Base-by-base conservation (phyloP, 2,329 filamentous ascomycete genomes). In the Talaromyces atroroseus region DNA sequence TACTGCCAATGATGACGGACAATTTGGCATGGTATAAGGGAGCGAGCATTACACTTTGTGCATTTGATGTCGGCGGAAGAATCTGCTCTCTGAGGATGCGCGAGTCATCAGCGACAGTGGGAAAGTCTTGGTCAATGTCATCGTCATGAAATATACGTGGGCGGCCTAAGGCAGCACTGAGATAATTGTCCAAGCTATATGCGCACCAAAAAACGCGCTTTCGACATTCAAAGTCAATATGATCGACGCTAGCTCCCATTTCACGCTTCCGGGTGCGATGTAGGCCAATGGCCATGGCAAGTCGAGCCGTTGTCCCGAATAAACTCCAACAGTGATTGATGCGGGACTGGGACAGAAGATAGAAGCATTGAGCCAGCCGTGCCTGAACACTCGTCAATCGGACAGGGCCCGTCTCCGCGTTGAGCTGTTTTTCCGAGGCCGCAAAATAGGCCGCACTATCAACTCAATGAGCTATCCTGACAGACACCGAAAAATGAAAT, bases 131-230 rank as follows among this genome's bases (percentile, higher is more conserved):
- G 54, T 84, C 81, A 36, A 84, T 80, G 44, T 84, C 80, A 8
- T 83, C 79, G 49, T 85, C 82, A 26, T 82, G 81, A 36, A 82
- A 82, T 16, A 80, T 77, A 8, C 79, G 64, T 0, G 82, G 82
- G 5, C 82, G 72, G 0, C 82, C 82, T 10, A 83, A 75, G 0
- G 82, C 77, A 10, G 82, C 79, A 8, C 80, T 78, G 0, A 85
- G 68, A 47, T 84, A 84, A 34, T 78, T 81, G 62, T 85, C 81
- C 0, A 84, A 68, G 0, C 76, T 78, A 60, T 84, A 84, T 0
- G 80, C 76, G 0, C 75, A 75, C 82, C 82, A 84, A 57, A 86
- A 85, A 0, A 80, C 74, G 3, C 81, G 69, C 53, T 78, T 21
- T 63, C 62, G 21, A 62, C 57, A 21, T 64, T 61, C 18, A 61